Percentiles rank a stretch among this genome's conserved stretches.
These are phyloP conservation scores for Aphanomyces euteiches DNA, from an alignment of 352 stramenopile genomes.

Conservation along the genomic window DNA sequence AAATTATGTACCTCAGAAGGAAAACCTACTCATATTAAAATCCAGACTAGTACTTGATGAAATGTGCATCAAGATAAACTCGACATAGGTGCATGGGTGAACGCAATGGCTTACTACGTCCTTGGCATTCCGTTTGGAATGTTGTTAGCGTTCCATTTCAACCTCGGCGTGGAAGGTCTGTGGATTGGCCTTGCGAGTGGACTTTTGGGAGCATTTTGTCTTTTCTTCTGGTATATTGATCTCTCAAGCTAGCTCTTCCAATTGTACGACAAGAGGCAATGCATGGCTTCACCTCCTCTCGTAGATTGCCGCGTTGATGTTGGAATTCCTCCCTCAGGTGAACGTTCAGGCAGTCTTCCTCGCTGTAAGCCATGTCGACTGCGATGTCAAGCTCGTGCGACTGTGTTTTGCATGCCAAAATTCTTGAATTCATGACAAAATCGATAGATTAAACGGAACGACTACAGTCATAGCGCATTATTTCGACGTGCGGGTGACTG, in stretches of 20 bases:
- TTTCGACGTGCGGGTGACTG: conserved; percentile 31
- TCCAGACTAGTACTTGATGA: too few relatives aligned
- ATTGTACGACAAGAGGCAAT: background rate
- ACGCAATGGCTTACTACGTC: conserved; percentile 72
- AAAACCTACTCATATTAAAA: too few relatives aligned
- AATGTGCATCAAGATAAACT: too few relatives aligned
- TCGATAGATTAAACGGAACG: too few relatives aligned
- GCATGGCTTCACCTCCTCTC: background rate
- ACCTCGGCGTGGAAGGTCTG: conserved; percentile 47
- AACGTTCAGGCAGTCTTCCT: too few relatives aligned
- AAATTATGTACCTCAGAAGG: too few relatives aligned
- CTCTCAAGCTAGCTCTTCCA: conserved; percentile 19
- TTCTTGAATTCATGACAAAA: too few relatives aligned
- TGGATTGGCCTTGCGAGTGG: conserved; percentile 55
- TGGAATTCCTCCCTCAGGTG: conserved; percentile 15
- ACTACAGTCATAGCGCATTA: too few relatives aligned
- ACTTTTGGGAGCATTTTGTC: conserved; percentile 49
- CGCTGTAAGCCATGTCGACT: too few relatives aligned
- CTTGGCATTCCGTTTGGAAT: conserved; percentile 65
- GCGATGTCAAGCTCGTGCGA: too few relatives aligned
- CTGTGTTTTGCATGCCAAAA: too few relatives aligned
- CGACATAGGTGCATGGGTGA: conserved; percentile 29
- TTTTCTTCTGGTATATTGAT: conserved; percentile 35
- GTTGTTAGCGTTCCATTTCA: conserved; percentile 47
- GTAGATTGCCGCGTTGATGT: conserved; percentile 17